phyloP scores from a whole-genome alignment of 495 filamentous ascomycete genomes.

The Bryoglossum gracile region DNA sequence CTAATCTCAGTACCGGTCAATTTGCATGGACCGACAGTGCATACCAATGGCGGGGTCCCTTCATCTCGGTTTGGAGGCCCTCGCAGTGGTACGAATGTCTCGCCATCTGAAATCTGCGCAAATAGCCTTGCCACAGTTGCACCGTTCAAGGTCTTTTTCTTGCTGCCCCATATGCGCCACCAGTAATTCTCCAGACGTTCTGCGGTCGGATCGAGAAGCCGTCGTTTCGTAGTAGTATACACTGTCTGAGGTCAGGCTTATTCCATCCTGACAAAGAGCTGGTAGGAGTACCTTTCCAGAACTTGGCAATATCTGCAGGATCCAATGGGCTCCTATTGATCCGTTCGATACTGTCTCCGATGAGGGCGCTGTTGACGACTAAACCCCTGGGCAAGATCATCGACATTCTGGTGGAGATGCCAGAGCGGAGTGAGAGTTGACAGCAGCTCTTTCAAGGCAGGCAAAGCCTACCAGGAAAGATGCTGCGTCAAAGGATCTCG shows the following conservation, averaged over 20 bases:
- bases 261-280: conserved; percentile 1
- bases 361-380: conserved; percentile 36
- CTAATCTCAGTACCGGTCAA: conserved; percentile 17
- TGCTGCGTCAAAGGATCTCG: conserved; percentile 16
- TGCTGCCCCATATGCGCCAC: conserved; percentile 50
- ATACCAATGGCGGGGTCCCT: conserved; percentile 30
- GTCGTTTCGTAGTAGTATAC: conserved; percentile 44
- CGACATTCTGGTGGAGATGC: conserved; percentile 18
- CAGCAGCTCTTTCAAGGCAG: conserved; percentile 25
- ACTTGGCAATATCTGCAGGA: conserved; percentile 39
- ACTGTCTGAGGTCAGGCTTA: conserved; percentile 30
- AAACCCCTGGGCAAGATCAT: conserved; percentile 41
- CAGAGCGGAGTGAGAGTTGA: conserved; percentile 5
- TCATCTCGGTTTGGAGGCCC: conserved; percentile 38
- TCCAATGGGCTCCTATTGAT: conserved; percentile 33
- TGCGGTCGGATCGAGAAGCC: conserved; percentile 44
- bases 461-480: conserved; percentile 26
- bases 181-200: conserved; percentile 48
- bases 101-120: conserved; percentile 40
- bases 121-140: conserved; percentile 40
- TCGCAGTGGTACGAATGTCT: conserved; percentile 40
- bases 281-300: conserved; percentile 40
- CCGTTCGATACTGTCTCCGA: conserved; percentile 41
- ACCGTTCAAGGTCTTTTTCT: conserved; percentile 37
- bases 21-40: conserved; percentile 12